phyloP scores from a whole-genome alignment of 768 basidiomycete genomes.

The Boletus subcaerulescens region DNA sequence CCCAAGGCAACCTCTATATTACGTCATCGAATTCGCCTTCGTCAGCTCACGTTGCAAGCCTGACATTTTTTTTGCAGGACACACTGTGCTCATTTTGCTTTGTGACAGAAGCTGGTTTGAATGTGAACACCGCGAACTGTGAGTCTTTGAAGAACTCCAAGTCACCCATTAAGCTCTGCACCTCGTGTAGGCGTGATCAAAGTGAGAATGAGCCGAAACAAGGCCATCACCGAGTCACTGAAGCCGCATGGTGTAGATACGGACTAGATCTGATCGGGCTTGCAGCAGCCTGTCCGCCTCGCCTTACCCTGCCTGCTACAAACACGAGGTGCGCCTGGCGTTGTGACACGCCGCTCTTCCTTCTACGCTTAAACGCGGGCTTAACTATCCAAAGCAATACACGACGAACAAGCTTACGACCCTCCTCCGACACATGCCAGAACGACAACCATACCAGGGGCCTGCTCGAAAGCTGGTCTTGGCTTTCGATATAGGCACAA shows the following conservation, averaged over 20 bases:
- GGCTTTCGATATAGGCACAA: constrained; percentile 53
- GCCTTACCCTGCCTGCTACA: constrained; percentile 8
- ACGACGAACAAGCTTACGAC: background rate
- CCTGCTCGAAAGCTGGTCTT: constrained; percentile 42
- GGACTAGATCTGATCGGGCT: constrained; percentile 8
- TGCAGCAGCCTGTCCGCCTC: constrained; percentile 10
- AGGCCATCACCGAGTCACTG: background rate
- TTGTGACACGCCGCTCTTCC: background rate
- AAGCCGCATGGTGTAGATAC: constrained; percentile 5
- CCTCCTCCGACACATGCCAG: constrained; percentile 17
- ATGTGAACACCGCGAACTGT: background rate
- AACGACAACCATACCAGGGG: constrained; percentile 40
- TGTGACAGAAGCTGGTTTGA: background rate
- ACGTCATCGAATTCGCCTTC: background rate
- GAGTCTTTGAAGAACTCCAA: background rate
- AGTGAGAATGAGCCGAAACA: background rate
- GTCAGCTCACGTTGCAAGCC: no score
- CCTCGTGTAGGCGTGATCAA: background rate
- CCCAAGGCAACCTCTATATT: background rate
- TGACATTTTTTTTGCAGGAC: no score
- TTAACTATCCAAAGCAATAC: background rate
- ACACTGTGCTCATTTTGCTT: no score
- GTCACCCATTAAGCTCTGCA: background rate
- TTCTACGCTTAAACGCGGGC: background rate
- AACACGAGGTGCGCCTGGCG: background rate